These are phyloP conservation scores for Singerocomus inundabilis DNA, from an alignment of 1,284 basidiomycete species.

Conservation along the genomic window DNA sequence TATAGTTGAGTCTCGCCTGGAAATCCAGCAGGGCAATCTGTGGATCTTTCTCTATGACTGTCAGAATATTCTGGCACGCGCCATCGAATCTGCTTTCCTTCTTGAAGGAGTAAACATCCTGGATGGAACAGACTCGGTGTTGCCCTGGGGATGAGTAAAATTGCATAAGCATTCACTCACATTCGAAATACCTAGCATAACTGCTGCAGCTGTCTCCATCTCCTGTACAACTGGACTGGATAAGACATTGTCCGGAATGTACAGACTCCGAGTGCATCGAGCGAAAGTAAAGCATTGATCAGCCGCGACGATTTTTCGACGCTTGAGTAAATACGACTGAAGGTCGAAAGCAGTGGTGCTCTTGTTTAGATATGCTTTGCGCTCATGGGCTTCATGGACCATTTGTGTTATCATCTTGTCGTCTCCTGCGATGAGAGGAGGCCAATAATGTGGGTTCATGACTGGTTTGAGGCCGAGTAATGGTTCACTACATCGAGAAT, in stretches of 20 bases:
- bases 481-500: not conserved
- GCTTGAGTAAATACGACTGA: not conserved
- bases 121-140: not conserved
- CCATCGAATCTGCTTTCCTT: not conserved
- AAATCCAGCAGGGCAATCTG: slow-evolving; percentile 18
- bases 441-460: not conserved
- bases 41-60: slow-evolving; percentile 17
- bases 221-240: not conserved
- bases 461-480: not conserved
- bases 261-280: not conserved
- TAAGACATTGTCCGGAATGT: not conserved
- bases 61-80: slow-evolving; percentile 7
- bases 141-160: not conserved
- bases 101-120: slow-evolving; percentile 1
- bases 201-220: not conserved
- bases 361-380: not conserved
- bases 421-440: not conserved
- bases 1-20: slow-evolving; percentile 17
- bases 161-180: not conserved
- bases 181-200: not conserved
- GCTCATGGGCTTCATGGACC: not conserved
- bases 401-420: not conserved
- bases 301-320: not conserved
- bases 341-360: not conserved
- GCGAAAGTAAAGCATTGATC: not conserved